phyloP scores from a whole-genome alignment of 352 stramenopile genomes.

The Globisporangium lucens region DNA sequence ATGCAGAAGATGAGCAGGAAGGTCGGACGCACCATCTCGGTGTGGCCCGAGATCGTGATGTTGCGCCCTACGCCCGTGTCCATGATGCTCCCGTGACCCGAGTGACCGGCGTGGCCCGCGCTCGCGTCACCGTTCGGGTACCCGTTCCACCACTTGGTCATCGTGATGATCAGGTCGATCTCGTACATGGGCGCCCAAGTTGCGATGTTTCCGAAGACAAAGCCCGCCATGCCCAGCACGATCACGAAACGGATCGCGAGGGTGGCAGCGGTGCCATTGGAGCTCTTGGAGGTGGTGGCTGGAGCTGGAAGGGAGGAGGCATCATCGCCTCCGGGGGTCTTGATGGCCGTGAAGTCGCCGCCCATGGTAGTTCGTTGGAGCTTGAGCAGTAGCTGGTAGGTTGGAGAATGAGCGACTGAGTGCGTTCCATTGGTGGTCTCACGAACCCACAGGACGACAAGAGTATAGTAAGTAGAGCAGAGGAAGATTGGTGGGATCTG shows the following conservation, averaged over 20 bases:
- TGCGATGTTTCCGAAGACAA: conserved; percentile 64
- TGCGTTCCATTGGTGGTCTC: not conserved
- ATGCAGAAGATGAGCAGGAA: conserved; percentile 72
- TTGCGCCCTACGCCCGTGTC: conserved; percentile 49
- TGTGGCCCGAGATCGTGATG: conserved; percentile 54
- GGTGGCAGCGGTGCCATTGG: conserved; percentile 8
- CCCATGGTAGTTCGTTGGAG: not conserved
- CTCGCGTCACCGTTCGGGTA: conserved; percentile 31
- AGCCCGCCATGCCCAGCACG: conserved; percentile 32
- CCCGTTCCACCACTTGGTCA: conserved; percentile 59
- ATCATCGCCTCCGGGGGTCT: not conserved
- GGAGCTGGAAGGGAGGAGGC: not conserved
- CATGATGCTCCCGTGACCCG: conserved; percentile 38
- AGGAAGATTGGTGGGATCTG: not conserved
- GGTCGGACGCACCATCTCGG: conserved; percentile 62
- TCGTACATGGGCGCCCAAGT: conserved; percentile 54
- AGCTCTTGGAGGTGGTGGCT: not conserved
- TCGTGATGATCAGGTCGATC: conserved; percentile 45
- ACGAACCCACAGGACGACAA: no score
- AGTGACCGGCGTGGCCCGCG: conserved; percentile 15
- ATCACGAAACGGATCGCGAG: conserved; percentile 34
- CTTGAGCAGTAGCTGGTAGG: not conserved
- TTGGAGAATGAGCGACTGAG: not conserved
- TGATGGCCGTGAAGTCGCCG: conserved; percentile 7
- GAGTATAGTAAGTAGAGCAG: no score